Evolutionary conservation across 176 grass and related monocot genomes (phyloP), one percentile per base, ranked within the genome.

Genomic region (Hsuehochloa calcarea): DNA sequence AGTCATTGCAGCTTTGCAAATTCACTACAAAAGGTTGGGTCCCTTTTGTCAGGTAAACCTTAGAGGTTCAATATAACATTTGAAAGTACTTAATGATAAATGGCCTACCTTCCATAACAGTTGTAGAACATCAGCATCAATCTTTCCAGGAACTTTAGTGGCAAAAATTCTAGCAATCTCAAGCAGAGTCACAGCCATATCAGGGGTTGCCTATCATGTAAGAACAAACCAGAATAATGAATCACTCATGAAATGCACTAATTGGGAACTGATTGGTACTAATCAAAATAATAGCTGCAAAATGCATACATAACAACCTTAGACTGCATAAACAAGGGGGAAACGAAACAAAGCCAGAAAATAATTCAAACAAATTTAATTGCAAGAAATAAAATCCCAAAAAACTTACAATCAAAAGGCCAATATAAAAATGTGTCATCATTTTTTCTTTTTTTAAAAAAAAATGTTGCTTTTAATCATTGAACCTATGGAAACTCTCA

Each of bases 131-230:
- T 99, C 96, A 86, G 96, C 93, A 91, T 99, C 93, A 72, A 96
- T 99, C 81, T 99, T 99, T 78, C 96, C 96, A 91, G 96, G 96
- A 85, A 93, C 96, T 88, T 99, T 99, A 29, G 96, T 99, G 49
- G 96, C 96, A 90, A 99, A 99, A 85, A 99, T 94, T 93, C 96
- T 94, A 51, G 93, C 96, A 86, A 99, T 99, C 81, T 99, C 96
- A 92, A 99, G 91, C 70, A 99, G 91, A 54, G 91, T 96, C 74
- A 99, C 93, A 38, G 96, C 93, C 96, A 99, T 99, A 92, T 99
- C 93, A 29, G 96, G 96, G 65, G 93, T 99, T 88, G 96, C 96
- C 96, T 98, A 89, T 72, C 84, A 84, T 80, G 47, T 65, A 83
- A 92, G 70, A 89, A 89, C 60, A 84, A 89, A 79, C 17, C 45